Conservation (phyloP, 805 yeast genomes). For the Saturnispora quitensis region DNA sequence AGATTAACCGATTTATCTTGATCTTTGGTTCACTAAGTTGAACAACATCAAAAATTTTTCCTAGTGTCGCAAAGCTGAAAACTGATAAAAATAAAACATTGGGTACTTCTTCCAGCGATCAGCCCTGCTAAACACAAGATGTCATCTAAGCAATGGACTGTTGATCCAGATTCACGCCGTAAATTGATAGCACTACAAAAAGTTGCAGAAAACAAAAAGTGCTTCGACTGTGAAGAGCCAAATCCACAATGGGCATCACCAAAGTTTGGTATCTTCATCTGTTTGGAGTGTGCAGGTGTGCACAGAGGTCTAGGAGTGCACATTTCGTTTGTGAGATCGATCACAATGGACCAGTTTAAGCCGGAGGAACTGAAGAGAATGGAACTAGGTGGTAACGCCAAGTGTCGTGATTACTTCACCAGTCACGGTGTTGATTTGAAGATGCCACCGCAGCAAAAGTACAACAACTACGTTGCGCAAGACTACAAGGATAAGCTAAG, state of each 20-base stretch:
- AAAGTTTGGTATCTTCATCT: constrained; percentile 92
- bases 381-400: constrained; percentile 91
- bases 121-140: not conserved
- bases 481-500: constrained; percentile 82
- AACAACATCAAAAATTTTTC: not conserved
- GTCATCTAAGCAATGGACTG: constrained; percentile 67
- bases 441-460: constrained; percentile 64
- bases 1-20: too few species aligned
- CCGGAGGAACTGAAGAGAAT: constrained; percentile 81
- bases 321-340: constrained; percentile 89
- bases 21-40: not conserved
- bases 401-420: constrained; percentile 58
- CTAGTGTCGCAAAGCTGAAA: not conserved
- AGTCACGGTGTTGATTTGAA: constrained; percentile 60
- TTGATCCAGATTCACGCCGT: constrained; percentile 88
- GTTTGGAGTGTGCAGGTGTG: constrained; percentile 95
- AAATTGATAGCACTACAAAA: constrained; percentile 70
- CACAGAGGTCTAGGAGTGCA: constrained; percentile 97
- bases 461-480: constrained; percentile 85
- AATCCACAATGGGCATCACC: constrained; percentile 99
- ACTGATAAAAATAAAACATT: not conserved
- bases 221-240: constrained; percentile 91
- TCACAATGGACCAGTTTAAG: constrained; percentile 98
- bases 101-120: not conserved
- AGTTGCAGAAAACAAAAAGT: constrained; percentile 71